Evolutionary conservation across 2,329 filamentous ascomycete species (phyloP).

Genomic region (Paraphoma sp.): DNA sequence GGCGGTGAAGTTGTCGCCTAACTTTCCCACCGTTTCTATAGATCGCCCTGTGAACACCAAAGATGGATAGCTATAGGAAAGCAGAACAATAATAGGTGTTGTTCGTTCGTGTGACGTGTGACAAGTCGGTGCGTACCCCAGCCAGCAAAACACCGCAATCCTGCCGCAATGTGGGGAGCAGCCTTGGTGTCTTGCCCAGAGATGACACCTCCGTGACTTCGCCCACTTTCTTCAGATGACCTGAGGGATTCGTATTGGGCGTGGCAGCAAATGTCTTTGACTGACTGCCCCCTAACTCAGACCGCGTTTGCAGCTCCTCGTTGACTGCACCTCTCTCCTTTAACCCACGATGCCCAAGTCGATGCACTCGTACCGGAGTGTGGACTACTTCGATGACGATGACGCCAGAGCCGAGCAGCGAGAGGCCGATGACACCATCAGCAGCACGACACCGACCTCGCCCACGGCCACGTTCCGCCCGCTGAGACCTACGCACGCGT

Average conservation of each 20-base stretch:
- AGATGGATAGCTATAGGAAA: background rate
- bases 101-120: background rate
- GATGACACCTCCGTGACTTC: conserved; percentile 26
- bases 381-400: conserved; percentile 43
- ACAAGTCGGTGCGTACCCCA: conserved; percentile 6
- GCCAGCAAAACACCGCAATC: conserved; percentile 7
- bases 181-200: conserved; percentile 15
- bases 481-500: conserved; percentile 37
- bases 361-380: conserved; percentile 43
- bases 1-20: background rate
- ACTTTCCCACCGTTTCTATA: conserved; percentile 1
- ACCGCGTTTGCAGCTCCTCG: conserved; percentile 1
- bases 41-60: background rate
- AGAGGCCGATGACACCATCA: conserved; percentile 39
- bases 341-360: conserved; percentile 43
- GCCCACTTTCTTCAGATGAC: conserved; percentile 35
- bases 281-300: conserved; percentile 17
- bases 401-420: conserved; percentile 40
- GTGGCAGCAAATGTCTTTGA: conserved; percentile 15
- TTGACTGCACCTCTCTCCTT: background rate
- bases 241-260: conserved; percentile 13
- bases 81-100: background rate
- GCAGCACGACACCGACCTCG: conserved; percentile 44
- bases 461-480: conserved; percentile 40
- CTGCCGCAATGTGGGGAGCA: conserved; percentile 17